Conservation (phyloP, 495 filamentous ascomycete species). For the Aspergillus bertholletiae region DNA sequence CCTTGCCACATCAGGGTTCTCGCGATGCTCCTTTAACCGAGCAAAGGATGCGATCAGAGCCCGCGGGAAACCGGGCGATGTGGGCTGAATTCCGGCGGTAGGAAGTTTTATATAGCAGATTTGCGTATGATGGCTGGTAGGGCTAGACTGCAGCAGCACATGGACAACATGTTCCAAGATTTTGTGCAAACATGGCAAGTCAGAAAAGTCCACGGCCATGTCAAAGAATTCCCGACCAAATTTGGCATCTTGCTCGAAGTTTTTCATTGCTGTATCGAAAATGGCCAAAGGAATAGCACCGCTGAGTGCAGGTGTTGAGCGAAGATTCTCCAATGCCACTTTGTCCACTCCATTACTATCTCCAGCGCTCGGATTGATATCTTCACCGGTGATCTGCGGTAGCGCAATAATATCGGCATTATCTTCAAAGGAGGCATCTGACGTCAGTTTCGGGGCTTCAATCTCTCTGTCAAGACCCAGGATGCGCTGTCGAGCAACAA, state of each 20-base stretch:
- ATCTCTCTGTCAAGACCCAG: conserved; percentile 59
- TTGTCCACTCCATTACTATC: conserved; percentile 49
- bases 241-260: conserved; percentile 57
- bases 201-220: conserved; percentile 65
- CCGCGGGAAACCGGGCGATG: conserved; percentile 67
- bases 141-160: conserved; percentile 54
- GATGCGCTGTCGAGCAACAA: conserved; percentile 66
- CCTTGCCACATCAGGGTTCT: conserved; percentile 40
- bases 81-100: conserved; percentile 58
- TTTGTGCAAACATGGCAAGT: conserved; percentile 58
- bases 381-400: conserved; percentile 59
- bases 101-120: conserved; percentile 71
- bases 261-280: conserved; percentile 81
- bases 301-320: conserved; percentile 74
- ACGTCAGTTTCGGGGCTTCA: conserved; percentile 38
- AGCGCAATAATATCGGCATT: conserved; percentile 58
- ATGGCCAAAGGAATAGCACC: conserved; percentile 91
- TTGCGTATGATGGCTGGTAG: conserved; percentile 54
- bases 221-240: conserved; percentile 76
- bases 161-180: conserved; percentile 76
- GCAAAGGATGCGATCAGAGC: conserved; percentile 62
- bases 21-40: conserved; percentile 46
- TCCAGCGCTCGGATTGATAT: conserved; percentile 58
- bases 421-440: conserved; percentile 34
- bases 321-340: conserved; percentile 57